Conservation (phyloP, 768 basidiomycete genomes). For the Psilocybe cubensis region DNA sequence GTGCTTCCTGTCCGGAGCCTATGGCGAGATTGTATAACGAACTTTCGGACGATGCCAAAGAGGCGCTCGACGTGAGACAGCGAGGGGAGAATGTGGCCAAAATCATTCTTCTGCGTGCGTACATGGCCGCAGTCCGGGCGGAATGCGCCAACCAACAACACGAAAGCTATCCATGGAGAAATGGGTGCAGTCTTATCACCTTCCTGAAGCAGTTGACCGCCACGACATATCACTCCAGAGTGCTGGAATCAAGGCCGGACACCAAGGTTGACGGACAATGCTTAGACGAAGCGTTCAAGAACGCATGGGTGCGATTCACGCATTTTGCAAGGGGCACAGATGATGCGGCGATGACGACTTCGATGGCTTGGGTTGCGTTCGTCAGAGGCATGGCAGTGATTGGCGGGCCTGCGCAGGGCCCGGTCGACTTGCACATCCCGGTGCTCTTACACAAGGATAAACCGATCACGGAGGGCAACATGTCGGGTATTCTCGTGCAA, state of each 20-base stretch:
- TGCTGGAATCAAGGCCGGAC: constrained; percentile 25
- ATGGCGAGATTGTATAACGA: background rate
- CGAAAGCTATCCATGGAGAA: constrained; percentile 10
- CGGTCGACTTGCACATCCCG: too few species aligned
- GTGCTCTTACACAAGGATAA: too few species aligned
- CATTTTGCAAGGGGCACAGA: constrained; percentile 30
- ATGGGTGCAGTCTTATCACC: constrained; percentile 19
- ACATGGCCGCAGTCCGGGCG: constrained; percentile 19
- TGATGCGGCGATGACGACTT: constrained; percentile 19
- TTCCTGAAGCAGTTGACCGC: constrained; percentile 5
- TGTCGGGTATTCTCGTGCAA: constrained; percentile 16
- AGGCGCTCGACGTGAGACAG: constrained; percentile 19
- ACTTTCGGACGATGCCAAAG: background rate
- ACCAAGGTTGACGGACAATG: constrained; percentile 10
- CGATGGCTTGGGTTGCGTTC: constrained; percentile 23
- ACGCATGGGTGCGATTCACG: too few species aligned
- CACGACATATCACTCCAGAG: background rate
- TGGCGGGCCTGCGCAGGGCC: too few species aligned
- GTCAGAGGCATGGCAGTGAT: too few species aligned
- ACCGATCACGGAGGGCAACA: constrained; percentile 14
- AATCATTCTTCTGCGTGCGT: constrained; percentile 27
- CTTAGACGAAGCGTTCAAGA: constrained; percentile 29
- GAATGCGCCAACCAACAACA: background rate
- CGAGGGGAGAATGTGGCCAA: constrained; percentile 28
- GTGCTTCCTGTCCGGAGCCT: background rate